phyloP scores from a whole-genome alignment of 2,329 filamentous ascomycete genomes.

The Pseudopyricularia javanii region DNA sequence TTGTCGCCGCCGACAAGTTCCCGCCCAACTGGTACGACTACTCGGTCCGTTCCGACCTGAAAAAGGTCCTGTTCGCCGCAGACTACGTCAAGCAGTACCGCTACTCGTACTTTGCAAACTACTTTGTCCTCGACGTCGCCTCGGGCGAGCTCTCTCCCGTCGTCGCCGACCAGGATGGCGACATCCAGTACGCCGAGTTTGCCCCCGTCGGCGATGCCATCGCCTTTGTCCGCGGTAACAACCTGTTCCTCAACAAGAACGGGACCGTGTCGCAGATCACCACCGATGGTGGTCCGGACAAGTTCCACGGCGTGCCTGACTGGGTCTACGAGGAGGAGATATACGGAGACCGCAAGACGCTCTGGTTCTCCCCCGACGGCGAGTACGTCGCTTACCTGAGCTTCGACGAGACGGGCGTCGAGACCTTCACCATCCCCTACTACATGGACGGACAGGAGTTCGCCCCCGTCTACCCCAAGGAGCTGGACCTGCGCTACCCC shows the following conservation, averaged over 20 bases:
- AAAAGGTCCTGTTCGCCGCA: constrained; percentile 74
- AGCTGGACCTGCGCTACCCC: constrained; percentile 89
- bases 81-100: constrained; percentile 68
- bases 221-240: constrained; percentile 84
- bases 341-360: constrained; percentile 65
- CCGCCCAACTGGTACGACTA: constrained; percentile 27
- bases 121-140: constrained; percentile 86
- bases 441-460: constrained; percentile 69
- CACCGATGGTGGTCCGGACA: constrained; percentile 70
- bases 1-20: constrained; percentile 79
- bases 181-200: constrained; percentile 78
- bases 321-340: constrained; percentile 93
- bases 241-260: constrained; percentile 66
- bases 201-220: constrained; percentile 77
- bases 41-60: constrained; percentile 57
- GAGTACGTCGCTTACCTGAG: constrained; percentile 82
- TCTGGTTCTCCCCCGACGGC: constrained; percentile 91
- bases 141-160: constrained; percentile 67
- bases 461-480: constrained; percentile 82
- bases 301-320: constrained; percentile 93
- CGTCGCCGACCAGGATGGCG: constrained; percentile 53
- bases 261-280: constrained; percentile 59
- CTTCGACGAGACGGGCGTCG: constrained; percentile 85
- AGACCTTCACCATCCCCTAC: constrained; percentile 86
- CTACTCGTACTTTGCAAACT: constrained; percentile 74